Base-by-base conservation (phyloP, 2,329 filamentous ascomycete genomes). In the Sclerotinia borealis region DNA sequence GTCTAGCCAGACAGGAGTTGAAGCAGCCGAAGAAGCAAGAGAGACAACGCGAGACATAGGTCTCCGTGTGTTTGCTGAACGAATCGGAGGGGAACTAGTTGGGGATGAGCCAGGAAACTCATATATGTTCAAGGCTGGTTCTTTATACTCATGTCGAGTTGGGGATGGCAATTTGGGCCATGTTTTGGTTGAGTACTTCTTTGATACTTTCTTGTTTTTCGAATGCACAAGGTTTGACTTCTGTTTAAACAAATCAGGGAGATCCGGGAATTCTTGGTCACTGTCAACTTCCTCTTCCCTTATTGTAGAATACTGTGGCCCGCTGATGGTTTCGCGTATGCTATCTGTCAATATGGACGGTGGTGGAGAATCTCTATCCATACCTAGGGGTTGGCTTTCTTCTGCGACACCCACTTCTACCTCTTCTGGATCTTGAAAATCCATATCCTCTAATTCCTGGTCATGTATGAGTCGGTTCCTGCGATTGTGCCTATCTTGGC, bases 41-140 rank as follows among this genome's bases (percentile, higher is more conserved):
- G 70, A 70, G 60, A 60, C 34, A 51, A 64, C 41, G 10, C 63
- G 65, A 63, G 69, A 67, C 10, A 65, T 51, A 29, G 64, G 47
- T 22, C 25, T 39, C 48, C 55, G 55, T 48, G 34, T 25, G 36
- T 22, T 39, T 17, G 41, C 47, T 19, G 59, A 48, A 15, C 41
- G 59, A 51, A 61, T 54, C 15, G 64, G 37, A 19, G 70, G 72
- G 17, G 77, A 75, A 51, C 75, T 78, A 15, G 76, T 77, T 55
- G 72, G 69, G 9, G 77, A 77, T 8, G 77, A 79, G n/a, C 70
- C 72, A 41, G 76, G 76, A 58, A 76, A 69, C 63, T 78, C 72
- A 59, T 76, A 77, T 19, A 76, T 67, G 54, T 70, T 66, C 62
- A 47, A 37, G 31, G 27, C 45, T n/a, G 54, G 29, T 45, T 41